Base-by-base conservation (phyloP, 352 stramenopile species). In the Phytophthora foliorum region DNA sequence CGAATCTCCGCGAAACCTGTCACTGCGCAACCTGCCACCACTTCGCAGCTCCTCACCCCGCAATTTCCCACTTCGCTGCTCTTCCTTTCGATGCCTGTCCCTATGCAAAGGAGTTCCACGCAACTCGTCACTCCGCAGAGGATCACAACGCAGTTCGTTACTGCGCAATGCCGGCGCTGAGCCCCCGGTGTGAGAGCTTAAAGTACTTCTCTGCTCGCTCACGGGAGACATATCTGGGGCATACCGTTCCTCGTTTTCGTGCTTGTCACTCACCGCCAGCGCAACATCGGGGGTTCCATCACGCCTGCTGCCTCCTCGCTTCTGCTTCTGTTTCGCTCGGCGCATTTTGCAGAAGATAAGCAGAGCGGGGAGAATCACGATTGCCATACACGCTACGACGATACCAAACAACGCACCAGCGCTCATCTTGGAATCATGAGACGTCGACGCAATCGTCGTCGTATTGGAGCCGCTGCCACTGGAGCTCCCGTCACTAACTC, bases 201-300 rank as follows among this genome's bases (percentile, higher is more conserved):
- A 42, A 1, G 54, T 68, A 39, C 57, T 76, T 27, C 42, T 59
- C 36, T 65, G 55, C 4, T 75, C 65, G 46, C 49, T 75, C 45
- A 17, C 38, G 6, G 74, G 65, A 1, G 70, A 75, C 57, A 75
- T 67, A n/a, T 77, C 67, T 6, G 58, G 57, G 4, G 42, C 65
- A 42, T 79, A 79, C 16, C 49, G 61, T 13, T 77, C 56, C 42
- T 75, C 63, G 21, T 72, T 63, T 3, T 71, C 48, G 7, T 75
- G 55, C 27, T 81, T 78, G 48, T 73, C 66, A 68, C 57, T 73
- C 19, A 76, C 54, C 17, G 63, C 70, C 48, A 81, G 29, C 19
- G 65, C 45, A 4, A 72, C 41, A 38, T 81, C 74, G 9, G 57
- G 57, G 0, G 38, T 59, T 16, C 16, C 46, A 7, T 31, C 41